Evolutionary conservation across 2,329 filamentous ascomycete genomes (phyloP).

Genomic region (Orbilia blumenaviensis): DNA sequence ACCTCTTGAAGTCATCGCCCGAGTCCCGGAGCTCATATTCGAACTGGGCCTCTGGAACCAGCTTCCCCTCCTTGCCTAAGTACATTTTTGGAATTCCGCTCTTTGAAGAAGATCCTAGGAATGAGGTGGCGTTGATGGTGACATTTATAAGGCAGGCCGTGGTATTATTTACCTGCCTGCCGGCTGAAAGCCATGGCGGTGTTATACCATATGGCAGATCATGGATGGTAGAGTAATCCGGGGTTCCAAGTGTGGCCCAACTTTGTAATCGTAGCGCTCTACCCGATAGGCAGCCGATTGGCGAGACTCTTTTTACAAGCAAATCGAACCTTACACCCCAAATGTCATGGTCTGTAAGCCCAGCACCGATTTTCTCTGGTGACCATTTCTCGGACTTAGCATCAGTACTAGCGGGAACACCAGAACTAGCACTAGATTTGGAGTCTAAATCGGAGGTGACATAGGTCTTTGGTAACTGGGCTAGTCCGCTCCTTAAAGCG

Average conservation of each 20-base stretch:
- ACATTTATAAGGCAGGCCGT: constrained; percentile 7
- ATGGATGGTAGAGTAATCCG: too few relatives aligned
- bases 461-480: background rate
- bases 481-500: background rate
- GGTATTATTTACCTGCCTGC: background rate
- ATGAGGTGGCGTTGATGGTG: constrained; percentile 2
- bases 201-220: too few relatives aligned
- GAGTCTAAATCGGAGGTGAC: too few relatives aligned
- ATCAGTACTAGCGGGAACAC: too few relatives aligned
- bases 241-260: background rate
- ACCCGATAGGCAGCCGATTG: background rate
- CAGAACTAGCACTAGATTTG: too few relatives aligned
- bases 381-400: too few relatives aligned
- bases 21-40: background rate
- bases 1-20: background rate
- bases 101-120: background rate
- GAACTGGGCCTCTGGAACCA: background rate
- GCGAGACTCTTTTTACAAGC: background rate
- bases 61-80: background rate
- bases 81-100: background rate
- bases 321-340: constrained; percentile 5
- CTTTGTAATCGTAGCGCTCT: constrained; percentile 7
- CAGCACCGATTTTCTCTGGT: background rate
- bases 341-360: constrained; percentile 19
- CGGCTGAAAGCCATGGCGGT: too few relatives aligned